These are phyloP conservation scores for Coriaria nepalensis DNA, from an alignment of 306 rosid species.

Conservation along the genomic window DNA sequence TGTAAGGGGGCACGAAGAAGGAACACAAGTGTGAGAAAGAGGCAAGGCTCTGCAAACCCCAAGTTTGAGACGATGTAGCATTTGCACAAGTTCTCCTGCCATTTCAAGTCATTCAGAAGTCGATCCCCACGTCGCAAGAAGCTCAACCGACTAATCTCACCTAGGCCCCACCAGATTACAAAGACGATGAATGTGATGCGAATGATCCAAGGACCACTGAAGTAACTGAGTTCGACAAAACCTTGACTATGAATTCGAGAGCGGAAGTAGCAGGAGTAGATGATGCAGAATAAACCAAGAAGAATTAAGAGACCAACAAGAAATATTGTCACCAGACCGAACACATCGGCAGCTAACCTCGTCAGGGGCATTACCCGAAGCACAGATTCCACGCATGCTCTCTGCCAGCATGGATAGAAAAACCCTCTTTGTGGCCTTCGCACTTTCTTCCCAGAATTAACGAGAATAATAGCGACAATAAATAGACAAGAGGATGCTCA, in stretches of 20 bases:
- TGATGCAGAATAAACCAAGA: constrained; percentile 69
- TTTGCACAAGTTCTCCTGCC: constrained; percentile 88
- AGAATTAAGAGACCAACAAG: constrained; percentile 73
- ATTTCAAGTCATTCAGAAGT: constrained; percentile 37
- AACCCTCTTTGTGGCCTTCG: constrained; percentile 35
- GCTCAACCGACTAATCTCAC: constrained; percentile 69
- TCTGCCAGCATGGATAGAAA: constrained; percentile 95
- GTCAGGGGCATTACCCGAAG: constrained; percentile 99
- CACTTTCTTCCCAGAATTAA: constrained; percentile 32
- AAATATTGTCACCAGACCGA: constrained; percentile 94
- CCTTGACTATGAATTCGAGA: constrained; percentile 52
- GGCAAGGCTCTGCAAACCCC: constrained; percentile 99
- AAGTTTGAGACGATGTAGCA: constrained; percentile 82
- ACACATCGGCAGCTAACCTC: constrained; percentile 89
- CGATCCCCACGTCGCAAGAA: constrained; percentile 41
- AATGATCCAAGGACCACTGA: constrained; percentile 96
- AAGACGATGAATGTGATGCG: constrained; percentile 63
- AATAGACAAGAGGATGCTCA: constrained; percentile 21
- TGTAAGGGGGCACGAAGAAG: constrained; percentile 90
- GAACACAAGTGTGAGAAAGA: constrained; percentile 80
- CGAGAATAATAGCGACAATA: constrained; percentile 13
- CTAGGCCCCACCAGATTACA: constrained; percentile 91
- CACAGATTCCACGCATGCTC: constrained; percentile 99
- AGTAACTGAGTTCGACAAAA: constrained; percentile 61
- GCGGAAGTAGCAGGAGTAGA: constrained; percentile 81